Conservation (phyloP, 768 basidiomycete genomes). For the Strobilomyces dryophilus region DNA sequence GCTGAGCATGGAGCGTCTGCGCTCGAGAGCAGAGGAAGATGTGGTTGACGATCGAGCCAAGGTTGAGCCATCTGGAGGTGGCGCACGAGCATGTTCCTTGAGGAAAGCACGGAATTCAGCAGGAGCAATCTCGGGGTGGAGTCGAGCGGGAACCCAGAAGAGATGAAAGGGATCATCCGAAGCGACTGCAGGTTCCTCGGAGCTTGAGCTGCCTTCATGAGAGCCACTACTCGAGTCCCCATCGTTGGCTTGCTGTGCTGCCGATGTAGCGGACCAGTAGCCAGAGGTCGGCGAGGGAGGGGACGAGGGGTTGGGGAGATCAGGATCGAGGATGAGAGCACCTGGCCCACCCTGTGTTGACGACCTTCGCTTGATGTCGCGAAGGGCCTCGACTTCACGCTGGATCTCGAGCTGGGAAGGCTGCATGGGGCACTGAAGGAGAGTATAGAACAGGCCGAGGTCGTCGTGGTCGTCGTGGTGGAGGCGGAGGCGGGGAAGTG, state of each 20-base stretch:
- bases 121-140: slow-evolving; percentile 97
- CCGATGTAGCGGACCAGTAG: slow-evolving; percentile 43
- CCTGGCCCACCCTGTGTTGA: slow-evolving; percentile 71
- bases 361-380: slow-evolving; percentile 82
- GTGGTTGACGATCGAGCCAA: slow-evolving; percentile 43
- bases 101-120: slow-evolving; percentile 94
- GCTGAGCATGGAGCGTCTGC: slow-evolving; percentile 92
- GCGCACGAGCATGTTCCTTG: slow-evolving; percentile 80
- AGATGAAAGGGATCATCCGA: slow-evolving; percentile 82
- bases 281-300: slow-evolving; percentile 52
- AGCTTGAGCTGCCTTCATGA: slow-evolving; percentile 37
- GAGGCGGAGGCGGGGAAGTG: neutral
- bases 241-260: slow-evolving; percentile 36
- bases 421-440: slow-evolving; percentile 41
- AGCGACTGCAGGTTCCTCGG: slow-evolving; percentile 27
- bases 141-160: slow-evolving; percentile 97
- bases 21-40: slow-evolving; percentile 51
- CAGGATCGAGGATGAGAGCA: slow-evolving; percentile 83
- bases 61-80: slow-evolving; percentile 45
- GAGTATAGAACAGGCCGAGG: slow-evolving; percentile 3
- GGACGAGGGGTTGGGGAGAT: slow-evolving; percentile 75
- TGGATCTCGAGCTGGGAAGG: slow-evolving; percentile 83
- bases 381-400: slow-evolving; percentile 80
- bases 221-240: slow-evolving; percentile 43
- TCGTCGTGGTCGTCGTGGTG: slow-evolving; percentile 9